Evolutionary conservation across 2,329 filamentous ascomycete genomes (phyloP), one percentile per base, ranked within the genome.

Genomic region (Neoarthrinium moseri): DNA sequence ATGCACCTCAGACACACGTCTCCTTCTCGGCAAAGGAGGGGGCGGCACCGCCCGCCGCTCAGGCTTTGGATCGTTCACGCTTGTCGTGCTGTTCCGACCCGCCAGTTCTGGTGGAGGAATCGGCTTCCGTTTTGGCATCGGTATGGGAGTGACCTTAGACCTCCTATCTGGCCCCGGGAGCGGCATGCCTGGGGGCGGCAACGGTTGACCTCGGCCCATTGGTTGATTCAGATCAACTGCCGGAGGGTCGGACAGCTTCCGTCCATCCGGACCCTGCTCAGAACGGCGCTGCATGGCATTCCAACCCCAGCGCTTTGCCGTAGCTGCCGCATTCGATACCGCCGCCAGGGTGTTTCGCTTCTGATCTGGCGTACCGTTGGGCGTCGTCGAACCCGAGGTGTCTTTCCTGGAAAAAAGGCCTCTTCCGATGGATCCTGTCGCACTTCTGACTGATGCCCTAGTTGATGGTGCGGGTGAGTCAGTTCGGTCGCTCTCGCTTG

Each of bases 191-290:
- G 62, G 61, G 7, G 62, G 61, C 5, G 62, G 62, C 3, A 65
- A 47, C 2, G 62, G 62, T 15, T 63, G 61, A 6, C 62, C 62
- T 7, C 62, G 59, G 12, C 62, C 62, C 62, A 65, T 65, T 18
- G 62, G 62, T 40, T 61, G 58, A 44, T 61, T 64, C 8, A 63
- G 49, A 39, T 64, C 61, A 12, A 64, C 49, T 2, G 55, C n/a
- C 10, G 48, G 56, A 18, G 60, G 52, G 43, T 65, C 61, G 5
- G 62, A 60, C 12, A 59, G 47, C 42, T 63, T 63, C 22, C 59
- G 56, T 21, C 58, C 58, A 30, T 62, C 56, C 7, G 49, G 45
- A 20, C 53, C 60, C 32, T 49, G 57, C 4, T 63, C 60, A 18
- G 47, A 47, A 39, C 63, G 59, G 7, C 60, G 55, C 23, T 64